phyloP scores from a whole-genome alignment of 257 asterid genomes.

The Plantago ovata region DNA sequence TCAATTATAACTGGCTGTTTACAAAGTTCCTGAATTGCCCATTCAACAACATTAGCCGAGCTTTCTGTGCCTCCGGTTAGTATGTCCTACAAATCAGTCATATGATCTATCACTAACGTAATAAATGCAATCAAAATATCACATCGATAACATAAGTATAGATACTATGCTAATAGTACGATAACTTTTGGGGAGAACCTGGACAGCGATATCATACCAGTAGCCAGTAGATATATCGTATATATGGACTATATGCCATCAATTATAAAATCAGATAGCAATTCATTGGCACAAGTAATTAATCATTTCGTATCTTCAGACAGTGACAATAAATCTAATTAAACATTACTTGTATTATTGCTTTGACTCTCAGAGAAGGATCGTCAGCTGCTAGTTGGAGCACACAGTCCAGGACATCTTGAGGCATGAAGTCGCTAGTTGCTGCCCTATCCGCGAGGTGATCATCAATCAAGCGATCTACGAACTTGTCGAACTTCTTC shows the following conservation, averaged over 20 bases:
- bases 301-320: too few relatives aligned
- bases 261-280: too few relatives aligned
- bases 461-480: not conserved
- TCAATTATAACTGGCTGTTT: conserved; percentile 5
- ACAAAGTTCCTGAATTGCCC: conserved; percentile 23
- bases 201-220: too few relatives aligned
- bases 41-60: conserved; percentile 10
- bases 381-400: not conserved
- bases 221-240: too few relatives aligned
- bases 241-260: too few relatives aligned
- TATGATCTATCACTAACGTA: too few relatives aligned
- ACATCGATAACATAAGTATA: too few relatives aligned
- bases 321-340: too few relatives aligned
- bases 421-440: not conserved
- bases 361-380: not conserved
- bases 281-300: not conserved
- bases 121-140: too few relatives aligned
- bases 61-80: conserved; percentile 21
- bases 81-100: conserved; percentile 3
- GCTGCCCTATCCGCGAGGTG: not conserved
- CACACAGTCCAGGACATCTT: not conserved
- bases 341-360: not conserved
- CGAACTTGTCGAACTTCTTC: not conserved
- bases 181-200: too few relatives aligned
- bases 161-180: not conserved